Evolutionary conservation across 2,329 filamentous ascomycete genomes (phyloP), one percentile per base, ranked within the genome.

Genomic region (Pezicula carpinea): DNA sequence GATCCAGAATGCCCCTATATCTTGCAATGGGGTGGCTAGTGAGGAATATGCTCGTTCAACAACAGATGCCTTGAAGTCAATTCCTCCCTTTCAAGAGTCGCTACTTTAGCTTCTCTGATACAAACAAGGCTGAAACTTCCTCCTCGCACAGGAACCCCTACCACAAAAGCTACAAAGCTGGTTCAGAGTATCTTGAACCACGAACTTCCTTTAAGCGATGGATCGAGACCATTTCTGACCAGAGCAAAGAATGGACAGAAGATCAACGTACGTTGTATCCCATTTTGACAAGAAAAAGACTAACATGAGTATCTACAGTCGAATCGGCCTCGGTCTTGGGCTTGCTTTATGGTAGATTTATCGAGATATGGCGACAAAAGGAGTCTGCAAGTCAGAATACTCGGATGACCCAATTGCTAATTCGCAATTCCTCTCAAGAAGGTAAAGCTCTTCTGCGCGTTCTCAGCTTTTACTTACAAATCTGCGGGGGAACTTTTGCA

Each of bases 301-400:
- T 26, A 33, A 22, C 19, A 13, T 6, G 18, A 5, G 31, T 13
- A 21, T 14, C n/a, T 14, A 4, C 14, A 47, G 51, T 55, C 13
- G 57, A 57, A n/a, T 56, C 54, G 7, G 57, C 57, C 11, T 47
- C 50, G 8, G 48, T 59, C 4, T 34, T 59, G 13, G 44, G 53
- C 18, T 39, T 57, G 11, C 29, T 58, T 2, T 59, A 59, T 26
- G 54, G 55, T 8, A 52, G 53, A 41, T 59, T 59, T 40, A 54
- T 55, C 21, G 57, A 59, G 15, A 53, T 58, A 6, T 59, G 55
- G 51, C 39, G 48, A 21, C 48, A 53, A 38, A 59, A 59, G 34
- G 52, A 50, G 22, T 45, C 51, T 11, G 41, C 54, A 6, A 44
- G 21, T 35, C 49, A 54, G 21, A 53, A 41, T n/a, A 52, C 45